Conservation (phyloP, 176 grass and related monocot species). For the Oryza meyeriana region DNA sequence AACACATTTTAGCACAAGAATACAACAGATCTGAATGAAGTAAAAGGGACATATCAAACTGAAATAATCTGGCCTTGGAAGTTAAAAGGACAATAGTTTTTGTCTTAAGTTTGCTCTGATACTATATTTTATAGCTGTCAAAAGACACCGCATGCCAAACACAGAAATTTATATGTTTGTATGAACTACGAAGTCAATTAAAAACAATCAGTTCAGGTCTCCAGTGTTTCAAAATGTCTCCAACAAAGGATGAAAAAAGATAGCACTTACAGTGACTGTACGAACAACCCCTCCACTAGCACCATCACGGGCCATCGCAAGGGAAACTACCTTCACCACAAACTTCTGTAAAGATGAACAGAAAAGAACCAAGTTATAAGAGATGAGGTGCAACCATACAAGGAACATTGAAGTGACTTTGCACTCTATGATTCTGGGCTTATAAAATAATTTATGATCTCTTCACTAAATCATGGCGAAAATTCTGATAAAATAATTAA, state of each 20-base stretch:
- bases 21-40: background rate
- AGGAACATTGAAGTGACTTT: background rate
- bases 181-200: background rate
- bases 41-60: background rate
- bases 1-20: background rate
- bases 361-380: constrained; percentile 24
- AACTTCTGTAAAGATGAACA: constrained; percentile 61
- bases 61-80: background rate
- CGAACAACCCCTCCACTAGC: constrained; percentile 73
- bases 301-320: constrained; percentile 87
- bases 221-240: background rate
- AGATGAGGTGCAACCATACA: background rate
- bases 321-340: constrained; percentile 85
- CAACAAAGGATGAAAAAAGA: background rate
- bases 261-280: constrained; percentile 39
- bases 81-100: background rate
- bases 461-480: background rate
- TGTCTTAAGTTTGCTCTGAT: background rate
- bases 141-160: background rate
- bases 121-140: no score
- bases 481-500: background rate
- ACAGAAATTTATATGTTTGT: background rate
- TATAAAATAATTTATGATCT: background rate
- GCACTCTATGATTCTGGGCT: background rate
- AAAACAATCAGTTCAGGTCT: no score